These are phyloP conservation scores for Gloeophyllum trabeum DNA, from an alignment of 768 basidiomycete species.

Conservation along the genomic window DNA sequence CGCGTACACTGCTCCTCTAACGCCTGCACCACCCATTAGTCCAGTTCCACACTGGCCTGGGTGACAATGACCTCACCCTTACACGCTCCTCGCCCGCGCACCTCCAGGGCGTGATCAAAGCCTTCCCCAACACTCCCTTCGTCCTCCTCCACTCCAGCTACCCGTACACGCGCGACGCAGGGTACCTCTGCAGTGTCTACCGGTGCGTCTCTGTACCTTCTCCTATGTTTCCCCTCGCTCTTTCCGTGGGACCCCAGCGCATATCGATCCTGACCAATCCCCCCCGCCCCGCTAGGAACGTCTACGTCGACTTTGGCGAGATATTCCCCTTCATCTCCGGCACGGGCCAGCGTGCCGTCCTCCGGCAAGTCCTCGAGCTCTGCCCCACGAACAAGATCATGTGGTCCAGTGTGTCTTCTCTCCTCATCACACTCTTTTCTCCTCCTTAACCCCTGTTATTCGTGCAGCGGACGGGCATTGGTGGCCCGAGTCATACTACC, in stretches of 20 bases:
- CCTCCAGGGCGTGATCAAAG: conserved; percentile 58
- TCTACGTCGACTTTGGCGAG: conserved; percentile 75
- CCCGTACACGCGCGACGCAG: conserved; percentile 69
- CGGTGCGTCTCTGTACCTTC: too few species aligned
- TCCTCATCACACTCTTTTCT: background rate
- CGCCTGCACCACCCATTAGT: too few species aligned
- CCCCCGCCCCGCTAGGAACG: too few species aligned
- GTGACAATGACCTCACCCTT: conserved; percentile 61
- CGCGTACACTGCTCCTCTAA: too few species aligned
- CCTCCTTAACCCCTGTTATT: background rate
- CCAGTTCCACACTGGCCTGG: conserved; percentile 78
- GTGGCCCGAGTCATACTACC: conserved; percentile 73
- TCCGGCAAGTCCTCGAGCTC: conserved; percentile 59
- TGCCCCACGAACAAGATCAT: conserved; percentile 70
- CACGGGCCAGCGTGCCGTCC: conserved; percentile 46
- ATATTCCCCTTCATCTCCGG: conserved; percentile 59
- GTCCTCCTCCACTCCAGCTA: conserved; percentile 72
- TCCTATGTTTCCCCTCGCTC: too few species aligned
- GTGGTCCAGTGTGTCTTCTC: conserved; percentile 56
- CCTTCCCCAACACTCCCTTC: conserved; percentile 45
- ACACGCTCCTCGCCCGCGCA: conserved; percentile 48
- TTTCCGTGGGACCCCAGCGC: too few species aligned
- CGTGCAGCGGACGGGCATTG: conserved; percentile 48
- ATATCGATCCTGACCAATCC: too few species aligned
- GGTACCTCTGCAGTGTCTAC: conserved; percentile 34